Evolutionary conservation across 345 rosid species (phyloP), one percentile per base, ranked within the genome.

Genomic region (Melastoma malabathricum): DNA sequence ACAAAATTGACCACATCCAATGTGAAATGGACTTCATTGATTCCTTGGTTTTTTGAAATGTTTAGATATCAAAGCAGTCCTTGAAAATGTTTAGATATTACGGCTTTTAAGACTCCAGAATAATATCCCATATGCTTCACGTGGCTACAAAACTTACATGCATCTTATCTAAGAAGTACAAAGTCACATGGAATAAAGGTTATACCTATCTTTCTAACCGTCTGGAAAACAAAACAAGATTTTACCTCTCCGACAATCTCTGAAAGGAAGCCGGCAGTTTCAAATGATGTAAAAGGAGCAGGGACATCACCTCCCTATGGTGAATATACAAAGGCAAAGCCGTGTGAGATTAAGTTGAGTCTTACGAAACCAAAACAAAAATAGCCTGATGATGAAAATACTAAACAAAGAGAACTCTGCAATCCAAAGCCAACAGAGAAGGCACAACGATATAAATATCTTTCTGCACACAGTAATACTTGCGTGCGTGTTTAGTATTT

Each of bases 221-320:
- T 6, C 31, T 6, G 4, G 18, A 43, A 52, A 23, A 34, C 43
- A 27, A 72, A 63, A 10, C n/a, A n/a, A n/a, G n/a, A 31, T 10
- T 61, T 44, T 79, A 92, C 97, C 96, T 92, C 98, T 44, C 90
- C 79, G 54, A 92, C 75, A 65, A 92, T 73, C 80, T 92, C 97
- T 27, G 88, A 56, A 57, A 97, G 98, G 56, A 92, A 87, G 15
- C 93, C 89, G 51, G 88, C 73, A 50, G 75, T 61, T 56, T 84
- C 94, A 75, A 92, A 92, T 20, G 95, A 79, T 51, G 57, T 69
- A 17, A 92, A 67, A 29, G 98, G 94, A 4, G 64, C 75, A 38
- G 95, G 97, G 48, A 92, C 81, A 44, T 74, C 81, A 64, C 73
- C 76, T 62, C 95, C 98, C 98, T 92, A 51, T 29, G 38, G 27